phyloP scores from a whole-genome alignment of 805 yeast species.

The Clavispora vitiphila region DNA sequence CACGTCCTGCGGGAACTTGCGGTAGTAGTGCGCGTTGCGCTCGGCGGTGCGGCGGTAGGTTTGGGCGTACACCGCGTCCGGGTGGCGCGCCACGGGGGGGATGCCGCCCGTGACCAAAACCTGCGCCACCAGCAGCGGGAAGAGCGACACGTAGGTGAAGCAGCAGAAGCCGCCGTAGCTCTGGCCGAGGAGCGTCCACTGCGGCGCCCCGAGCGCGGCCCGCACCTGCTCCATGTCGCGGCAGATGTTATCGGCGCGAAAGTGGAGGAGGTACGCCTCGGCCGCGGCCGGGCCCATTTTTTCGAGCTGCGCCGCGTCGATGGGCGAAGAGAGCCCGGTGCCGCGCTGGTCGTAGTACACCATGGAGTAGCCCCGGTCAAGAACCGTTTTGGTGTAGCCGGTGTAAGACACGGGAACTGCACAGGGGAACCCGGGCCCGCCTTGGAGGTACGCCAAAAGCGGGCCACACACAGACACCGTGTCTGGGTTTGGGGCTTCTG shows the following conservation, averaged over 20 bases:
- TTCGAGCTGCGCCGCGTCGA: conserved; percentile 30
- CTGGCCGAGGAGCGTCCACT: conserved; percentile 52
- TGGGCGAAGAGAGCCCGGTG: conserved; percentile 50
- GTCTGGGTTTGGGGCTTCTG: conserved; percentile 10
- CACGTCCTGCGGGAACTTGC: conserved; percentile 45
- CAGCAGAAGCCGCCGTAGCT: conserved; percentile 53
- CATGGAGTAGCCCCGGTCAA: conserved; percentile 40
- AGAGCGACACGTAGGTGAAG: conserved; percentile 45
- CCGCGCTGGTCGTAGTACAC: conserved; percentile 55
- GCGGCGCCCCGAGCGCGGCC: conserved; percentile 21
- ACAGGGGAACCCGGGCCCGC: conserved; percentile 53
- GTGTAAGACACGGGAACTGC: conserved; percentile 32
- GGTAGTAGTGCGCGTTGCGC: conserved; percentile 44
- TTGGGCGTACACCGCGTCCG: conserved; percentile 46
- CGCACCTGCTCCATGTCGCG: conserved; percentile 48
- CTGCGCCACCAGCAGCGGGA: conserved; percentile 36
- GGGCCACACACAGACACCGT: conserved; percentile 13
- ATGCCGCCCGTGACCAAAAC: conserved; percentile 54
- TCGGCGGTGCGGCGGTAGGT: conserved; percentile 44
- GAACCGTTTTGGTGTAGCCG: conserved; percentile 32
- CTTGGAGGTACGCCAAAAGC: conserved; percentile 42
- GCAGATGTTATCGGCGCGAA: conserved; percentile 51
- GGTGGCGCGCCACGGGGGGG: conserved; percentile 44
- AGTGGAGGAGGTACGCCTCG: conserved; percentile 37
- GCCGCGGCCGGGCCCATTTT: conserved; percentile 8